Base-by-base conservation (phyloP, 2,329 filamentous ascomycete species). In the Whalleya microplaca region DNA sequence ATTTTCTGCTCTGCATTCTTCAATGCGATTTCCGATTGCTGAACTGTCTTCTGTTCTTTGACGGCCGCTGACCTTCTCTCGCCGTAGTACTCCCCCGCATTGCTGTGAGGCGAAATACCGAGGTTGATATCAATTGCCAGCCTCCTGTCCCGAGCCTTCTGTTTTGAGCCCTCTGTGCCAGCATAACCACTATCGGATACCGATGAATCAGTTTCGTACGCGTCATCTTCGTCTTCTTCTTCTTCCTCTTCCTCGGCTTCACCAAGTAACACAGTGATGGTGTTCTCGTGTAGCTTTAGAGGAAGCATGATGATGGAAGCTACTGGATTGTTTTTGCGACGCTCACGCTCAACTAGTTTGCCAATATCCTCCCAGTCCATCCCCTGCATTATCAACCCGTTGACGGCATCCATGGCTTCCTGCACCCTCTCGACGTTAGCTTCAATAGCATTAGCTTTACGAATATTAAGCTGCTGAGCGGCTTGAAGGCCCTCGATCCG, bases 321-420 rank as follows among this genome's bases (percentile, higher is more conserved):
- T 7, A 99, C 92, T 0, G 91, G 85, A 63, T 99, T 99, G 23
- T 85, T 81, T 47, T 87, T 82, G 58, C 80, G 85, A 71, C 96
- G 90, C 71, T 98, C 94, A 63, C 92, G 84, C 71, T 96, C 92
- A 50, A 99, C 90, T 59, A 99, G 77, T 56, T 89, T 90, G 9
- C 85, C 91, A 66, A 98, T 93, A 63, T 97, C 90, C 10, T 92
- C 86, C 95, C 95, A 99, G 67, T 99, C 95, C 92, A 98, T 98
- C 10, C 94, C 94, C 69, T 96, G 92, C 4, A 85, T 85, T 57
- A 99, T 85, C n/a, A 98, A 78, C 0, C 91, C 91, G 71, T 96
- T 98, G 51, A 99, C 88, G 2, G 95, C 92, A 71, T 92, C 91
- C 72, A 92, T 92, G 3, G 92, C 92, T 75, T 98, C 95, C 71